A percentile compares a stretch with the other conserved stretches of the same genome.
phyloP scores from a whole-genome alignment of 2,329 filamentous ascomycete species.

The Ophiostoma triangulosporum region DNA sequence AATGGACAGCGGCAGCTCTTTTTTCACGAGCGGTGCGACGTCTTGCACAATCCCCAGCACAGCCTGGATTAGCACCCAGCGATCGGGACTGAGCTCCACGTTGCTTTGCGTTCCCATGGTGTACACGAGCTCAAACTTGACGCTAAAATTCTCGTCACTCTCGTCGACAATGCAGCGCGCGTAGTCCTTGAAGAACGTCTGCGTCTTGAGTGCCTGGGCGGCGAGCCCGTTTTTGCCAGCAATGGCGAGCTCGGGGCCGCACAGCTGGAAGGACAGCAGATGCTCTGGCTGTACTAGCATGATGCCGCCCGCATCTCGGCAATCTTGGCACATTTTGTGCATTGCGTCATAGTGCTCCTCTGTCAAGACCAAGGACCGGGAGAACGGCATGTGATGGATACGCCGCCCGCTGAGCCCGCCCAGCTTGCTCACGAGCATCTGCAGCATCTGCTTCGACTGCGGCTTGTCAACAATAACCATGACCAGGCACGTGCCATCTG shows the following conservation, averaged over 20 bases:
- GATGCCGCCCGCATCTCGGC: conserved; percentile 36
- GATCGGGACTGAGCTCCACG: conserved; percentile 36
- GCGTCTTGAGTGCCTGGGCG: conserved; percentile 23
- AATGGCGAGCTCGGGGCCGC: conserved; percentile 39
- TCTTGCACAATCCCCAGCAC: conserved; percentile 31
- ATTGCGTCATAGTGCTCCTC: conserved; percentile 23
- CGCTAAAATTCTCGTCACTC: conserved; percentile 49
- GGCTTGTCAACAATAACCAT: conserved; percentile 49
- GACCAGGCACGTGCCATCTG: conserved; percentile 35
- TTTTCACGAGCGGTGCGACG: conserved; percentile 18
- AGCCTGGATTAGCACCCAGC: conserved; percentile 44
- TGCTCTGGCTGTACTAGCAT: conserved; percentile 51
- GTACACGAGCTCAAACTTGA: conserved; percentile 49
- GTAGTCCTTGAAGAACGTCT: conserved; percentile 29
- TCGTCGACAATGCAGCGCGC: conserved; percentile 50
- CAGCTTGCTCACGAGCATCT: conserved; percentile 40
- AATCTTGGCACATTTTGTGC: conserved; percentile 27
- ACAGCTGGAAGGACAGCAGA: conserved; percentile 48
- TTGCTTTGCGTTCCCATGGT: conserved; percentile 40
- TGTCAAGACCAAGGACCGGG: conserved; percentile 30
- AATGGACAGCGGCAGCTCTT: conserved; percentile 24
- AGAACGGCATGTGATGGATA: conserved; percentile 46
- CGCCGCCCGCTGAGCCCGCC: conserved; percentile 41
- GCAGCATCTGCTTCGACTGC: conserved; percentile 45
- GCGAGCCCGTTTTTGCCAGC: conserved; percentile 20